Evolutionary conservation across 768 basidiomycete genomes (phyloP).

Genomic region (Zangia roseola): DNA sequence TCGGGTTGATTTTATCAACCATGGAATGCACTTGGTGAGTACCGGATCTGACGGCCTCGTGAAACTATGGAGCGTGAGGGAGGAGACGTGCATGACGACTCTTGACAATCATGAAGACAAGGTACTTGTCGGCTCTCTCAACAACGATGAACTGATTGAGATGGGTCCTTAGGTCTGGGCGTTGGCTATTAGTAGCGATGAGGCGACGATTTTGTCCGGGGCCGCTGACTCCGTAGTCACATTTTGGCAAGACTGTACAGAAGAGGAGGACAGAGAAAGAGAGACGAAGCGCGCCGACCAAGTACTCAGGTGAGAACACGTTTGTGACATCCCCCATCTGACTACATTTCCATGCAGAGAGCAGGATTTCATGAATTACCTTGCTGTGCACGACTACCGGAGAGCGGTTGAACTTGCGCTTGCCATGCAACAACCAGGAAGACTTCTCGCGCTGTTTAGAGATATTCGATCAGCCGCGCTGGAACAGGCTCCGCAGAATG

Average conservation of each 20-base stretch:
- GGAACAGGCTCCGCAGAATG: constrained; percentile 5
- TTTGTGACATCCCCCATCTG: not conserved
- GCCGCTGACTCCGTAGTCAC: constrained; percentile 96
- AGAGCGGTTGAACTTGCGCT: constrained; percentile 90
- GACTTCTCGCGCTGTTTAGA: constrained; percentile 77
- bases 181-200: constrained; percentile 77
- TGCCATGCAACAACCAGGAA: constrained; percentile 90
- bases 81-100: constrained; percentile 84
- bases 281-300: constrained; percentile 68
- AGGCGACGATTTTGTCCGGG: constrained; percentile 84
- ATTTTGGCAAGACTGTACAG: constrained; percentile 95
- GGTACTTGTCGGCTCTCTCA: constrained; percentile 42
- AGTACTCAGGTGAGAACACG: constrained; percentile 70
- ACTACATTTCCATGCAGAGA: constrained; percentile 58
- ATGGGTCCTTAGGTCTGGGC: constrained; percentile 84
- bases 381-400: constrained; percentile 84
- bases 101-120: constrained; percentile 98
- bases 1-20: constrained; percentile 85
- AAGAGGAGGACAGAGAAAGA: constrained; percentile 74
- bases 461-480: constrained; percentile 44
- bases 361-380: constrained; percentile 92
- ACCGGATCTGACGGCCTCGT: constrained; percentile 93
- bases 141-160: not conserved
- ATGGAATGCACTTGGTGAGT: constrained; percentile 84
- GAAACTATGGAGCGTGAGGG: constrained; percentile 90